Evolutionary conservation across 129 eudicot genomes (phyloP), one percentile per base, ranked within the genome.

Genomic region (Lactuca saligna): DNA sequence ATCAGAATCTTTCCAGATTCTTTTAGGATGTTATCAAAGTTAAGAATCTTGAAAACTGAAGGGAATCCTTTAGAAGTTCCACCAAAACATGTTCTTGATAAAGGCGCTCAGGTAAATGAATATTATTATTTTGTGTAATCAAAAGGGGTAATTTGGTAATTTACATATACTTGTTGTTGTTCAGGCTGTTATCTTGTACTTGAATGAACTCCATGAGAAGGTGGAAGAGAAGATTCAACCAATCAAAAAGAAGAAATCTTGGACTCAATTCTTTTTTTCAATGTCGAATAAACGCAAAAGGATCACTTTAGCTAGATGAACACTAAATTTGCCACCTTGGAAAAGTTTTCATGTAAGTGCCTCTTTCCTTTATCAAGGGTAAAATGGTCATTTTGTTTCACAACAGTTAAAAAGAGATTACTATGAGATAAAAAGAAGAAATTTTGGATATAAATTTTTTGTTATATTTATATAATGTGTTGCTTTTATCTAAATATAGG

Each of bases 1-100:
- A 93, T 93, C 70, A 80, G 92, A 76, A 32, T 12, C 41, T 84
- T 93, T 70, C 98, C 97, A 0, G 98, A 93, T 55, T 93, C 98
- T 17, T 93, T 93, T 53, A 68, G 88, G 68, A 76, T 85, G 89
- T 70, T 93, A 32, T 66, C 88, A 4, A 69, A 62, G 44, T 78
- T 93, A 20, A 82, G 85, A 38, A 81, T 84, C 39, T 70, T 93
- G 82, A 85, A 78, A 57, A 80, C 82, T 14, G 98, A 93, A 74
- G 97, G 94, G 32, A 93, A 89, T 65, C 98, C 98, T 56, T 81
- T 93, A 54, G 91, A 84, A 57, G 77, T 68, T 55, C 98, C 98
- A 17, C 90, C 98, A 51, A 74, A 64, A 37, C 77, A 84, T 49
- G 82, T 87, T 17, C 73, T 82, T 62, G 84, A 80, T 51, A 63